Conservation (phyloP, 805 yeast genomes). For the Saccharomycopsis olivae region DNA sequence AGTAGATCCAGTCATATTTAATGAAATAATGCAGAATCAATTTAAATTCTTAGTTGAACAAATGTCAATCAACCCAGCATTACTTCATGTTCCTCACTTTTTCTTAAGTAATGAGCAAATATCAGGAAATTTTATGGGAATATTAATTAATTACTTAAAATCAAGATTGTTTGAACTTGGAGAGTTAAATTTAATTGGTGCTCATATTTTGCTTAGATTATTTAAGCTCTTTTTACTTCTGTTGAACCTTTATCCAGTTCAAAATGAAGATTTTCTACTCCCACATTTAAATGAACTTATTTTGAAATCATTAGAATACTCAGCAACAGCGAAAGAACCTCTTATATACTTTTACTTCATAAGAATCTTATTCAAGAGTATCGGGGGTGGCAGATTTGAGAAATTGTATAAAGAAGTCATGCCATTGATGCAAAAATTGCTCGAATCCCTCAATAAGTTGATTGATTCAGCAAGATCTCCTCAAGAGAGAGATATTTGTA, state of each 20-base stretch:
- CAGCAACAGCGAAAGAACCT: constrained; percentile 86
- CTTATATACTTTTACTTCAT: constrained; percentile 80
- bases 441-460: constrained; percentile 78
- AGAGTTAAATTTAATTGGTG: constrained; percentile 61
- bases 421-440: constrained; percentile 77
- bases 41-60: constrained; percentile 50
- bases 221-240: constrained; percentile 95
- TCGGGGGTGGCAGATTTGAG: constrained; percentile 96
- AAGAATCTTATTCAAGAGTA: constrained; percentile 82
- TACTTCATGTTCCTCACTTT: constrained; percentile 86
- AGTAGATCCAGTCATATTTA: constrained; percentile 90
- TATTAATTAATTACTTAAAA: constrained; percentile 66
- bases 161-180: constrained; percentile 71
- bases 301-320: constrained; percentile 62
- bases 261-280: constrained; percentile 73
- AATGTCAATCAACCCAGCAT: constrained; percentile 73
- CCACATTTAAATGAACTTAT: constrained; percentile 84
- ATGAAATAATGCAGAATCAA: constrained; percentile 79
- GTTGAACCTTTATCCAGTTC: constrained; percentile 72
- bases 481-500: constrained; percentile 88
- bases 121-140: constrained; percentile 82
- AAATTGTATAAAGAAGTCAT: constrained; percentile 83
- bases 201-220: constrained; percentile 72
- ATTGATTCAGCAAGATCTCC: constrained; percentile 76
- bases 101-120: constrained; percentile 92